These are phyloP conservation scores for Pseudogymnoascus sp. DNA, from an alignment of 2,329 filamentous ascomycete species.

Conservation along the genomic window DNA sequence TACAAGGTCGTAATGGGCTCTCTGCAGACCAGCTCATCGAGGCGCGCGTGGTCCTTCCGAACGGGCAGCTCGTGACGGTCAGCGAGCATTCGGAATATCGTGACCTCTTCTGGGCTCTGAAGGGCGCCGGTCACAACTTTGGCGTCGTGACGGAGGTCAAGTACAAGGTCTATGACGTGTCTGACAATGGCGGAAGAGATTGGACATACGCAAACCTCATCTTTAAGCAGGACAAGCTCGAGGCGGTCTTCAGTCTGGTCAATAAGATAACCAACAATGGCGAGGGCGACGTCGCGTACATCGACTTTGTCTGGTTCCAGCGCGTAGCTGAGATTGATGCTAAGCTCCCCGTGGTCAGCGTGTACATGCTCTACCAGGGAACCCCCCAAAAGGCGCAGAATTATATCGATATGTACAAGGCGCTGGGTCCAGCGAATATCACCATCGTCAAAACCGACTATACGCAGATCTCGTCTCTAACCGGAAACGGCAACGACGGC, in stretches of 20 bases:
- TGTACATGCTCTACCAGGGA: constrained; percentile 36
- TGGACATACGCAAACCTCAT: constrained; percentile 18
- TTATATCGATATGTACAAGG: neutral
- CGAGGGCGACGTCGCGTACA: constrained; percentile 28
- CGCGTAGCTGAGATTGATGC: constrained; percentile 34
- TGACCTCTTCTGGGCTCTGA: constrained; percentile 41
- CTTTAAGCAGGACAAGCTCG: constrained; percentile 23
- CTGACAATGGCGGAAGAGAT: neutral
- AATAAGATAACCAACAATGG: constrained; percentile 3
- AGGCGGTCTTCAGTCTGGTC: constrained; percentile 27
- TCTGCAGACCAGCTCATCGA: constrained; percentile 33
- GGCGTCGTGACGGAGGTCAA: constrained; percentile 36
- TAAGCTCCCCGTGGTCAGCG: constrained; percentile 16
- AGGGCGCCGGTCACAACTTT: constrained; percentile 31
- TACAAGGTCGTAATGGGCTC: constrained; percentile 46
- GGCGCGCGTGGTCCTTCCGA: constrained; percentile 34
- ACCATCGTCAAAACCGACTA: neutral
- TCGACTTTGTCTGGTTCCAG: constrained; percentile 41
- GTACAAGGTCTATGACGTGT: constrained; percentile 20
- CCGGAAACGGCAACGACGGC: neutral
- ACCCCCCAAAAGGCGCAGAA: constrained; percentile 9
- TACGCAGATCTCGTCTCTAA: neutral
- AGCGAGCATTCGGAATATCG: constrained; percentile 35
- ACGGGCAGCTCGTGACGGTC: constrained; percentile 40
- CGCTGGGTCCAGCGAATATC: neutral